Base-by-base conservation (phyloP, 2,329 filamentous ascomycete species). In the Beauveria sp. region DNA sequence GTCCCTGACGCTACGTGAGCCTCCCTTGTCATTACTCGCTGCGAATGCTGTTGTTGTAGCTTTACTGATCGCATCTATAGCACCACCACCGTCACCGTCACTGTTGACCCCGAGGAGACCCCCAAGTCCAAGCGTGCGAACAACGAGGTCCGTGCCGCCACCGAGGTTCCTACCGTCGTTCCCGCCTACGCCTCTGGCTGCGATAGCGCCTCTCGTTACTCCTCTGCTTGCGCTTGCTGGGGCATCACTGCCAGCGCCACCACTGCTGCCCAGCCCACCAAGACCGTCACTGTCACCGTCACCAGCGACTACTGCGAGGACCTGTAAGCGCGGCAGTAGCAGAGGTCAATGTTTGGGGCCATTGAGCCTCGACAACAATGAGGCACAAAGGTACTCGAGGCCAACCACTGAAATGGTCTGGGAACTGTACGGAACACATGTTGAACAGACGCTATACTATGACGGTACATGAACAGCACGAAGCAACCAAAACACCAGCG, bases 221-320 rank as follows among this genome's bases (percentile, higher is more conserved):
- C 74, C 37, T 75, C 76, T 43, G 77, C 73, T 58, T 79, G 77
- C 73, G 70, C 69, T 57, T 79, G 77, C 74, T 79, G 72, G 70
- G 76, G 76, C 54, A 71, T 79, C 69, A 77, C 75, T 44, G 70
- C 70, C 43, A 63, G 67, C 28, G 70, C 73, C 51, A 72, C 69
- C 61, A 78, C 76, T 12, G 75, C 72, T 58, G 66, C 74, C 30
- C 67, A 65, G 41, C 72, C 76, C 26, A 78, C 76, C 62, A 68
- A 71, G 41, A 78, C 75, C 9, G 68, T 70, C 59, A 78, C 75
- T 34, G 72, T 76, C 61, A 78, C 76, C 62, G 72, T 70, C 62
- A 77, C 75, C 54, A 66, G 69, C 65, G 74, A 77, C 68, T 74
- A 70, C 67, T 78, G 76, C 69, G 74, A 76, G 61, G 73, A 74